Evolutionary conservation across 192 early-diverging fungal species (phyloP).

Genomic region (Thamnidium elegans): DNA sequence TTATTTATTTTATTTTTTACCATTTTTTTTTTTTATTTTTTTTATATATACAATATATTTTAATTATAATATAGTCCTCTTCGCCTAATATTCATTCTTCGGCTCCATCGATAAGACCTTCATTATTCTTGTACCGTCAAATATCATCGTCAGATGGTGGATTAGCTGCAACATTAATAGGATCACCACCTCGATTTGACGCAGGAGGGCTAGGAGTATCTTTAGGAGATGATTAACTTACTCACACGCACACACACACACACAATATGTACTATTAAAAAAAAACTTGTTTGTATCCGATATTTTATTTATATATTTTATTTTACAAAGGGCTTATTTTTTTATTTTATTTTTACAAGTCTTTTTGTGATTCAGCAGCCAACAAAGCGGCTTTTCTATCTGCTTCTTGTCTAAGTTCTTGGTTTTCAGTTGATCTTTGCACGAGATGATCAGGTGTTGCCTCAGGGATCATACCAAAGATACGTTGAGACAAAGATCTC

Average conservation of each 20-base stretch:
- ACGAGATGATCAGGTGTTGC: constrained; percentile 31
- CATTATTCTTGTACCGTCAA: constrained; percentile 7
- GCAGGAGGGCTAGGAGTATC: not conserved
- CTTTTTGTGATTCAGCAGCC: not conserved
- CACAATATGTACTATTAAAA: not conserved
- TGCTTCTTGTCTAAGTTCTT: not conserved
- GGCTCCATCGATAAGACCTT: constrained; percentile 1
- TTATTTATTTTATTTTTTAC: not conserved
- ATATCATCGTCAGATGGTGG: constrained; percentile 11
- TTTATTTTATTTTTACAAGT: not conserved
- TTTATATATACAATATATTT: not conserved
- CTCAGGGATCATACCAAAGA: constrained; percentile 33
- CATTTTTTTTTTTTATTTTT: not conserved
- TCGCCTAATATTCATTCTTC: no score
- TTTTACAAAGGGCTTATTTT: not conserved
- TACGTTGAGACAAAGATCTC: constrained; percentile 28
- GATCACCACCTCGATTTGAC: constrained; percentile 14
- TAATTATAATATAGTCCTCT: no score
- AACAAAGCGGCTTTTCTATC: not conserved
- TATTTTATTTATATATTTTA: not conserved
- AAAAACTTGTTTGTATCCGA: not conserved
- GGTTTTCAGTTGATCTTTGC: constrained; percentile 16
- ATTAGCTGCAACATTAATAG: constrained; percentile 12
- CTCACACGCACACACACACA: no score
- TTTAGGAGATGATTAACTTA: not conserved